A percentile compares a stretch with the other conserved stretches of the same genome.
phyloP scores from a whole-genome alignment of 2,329 filamentous ascomycete genomes.

The Aurifilum marmelostoma region DNA sequence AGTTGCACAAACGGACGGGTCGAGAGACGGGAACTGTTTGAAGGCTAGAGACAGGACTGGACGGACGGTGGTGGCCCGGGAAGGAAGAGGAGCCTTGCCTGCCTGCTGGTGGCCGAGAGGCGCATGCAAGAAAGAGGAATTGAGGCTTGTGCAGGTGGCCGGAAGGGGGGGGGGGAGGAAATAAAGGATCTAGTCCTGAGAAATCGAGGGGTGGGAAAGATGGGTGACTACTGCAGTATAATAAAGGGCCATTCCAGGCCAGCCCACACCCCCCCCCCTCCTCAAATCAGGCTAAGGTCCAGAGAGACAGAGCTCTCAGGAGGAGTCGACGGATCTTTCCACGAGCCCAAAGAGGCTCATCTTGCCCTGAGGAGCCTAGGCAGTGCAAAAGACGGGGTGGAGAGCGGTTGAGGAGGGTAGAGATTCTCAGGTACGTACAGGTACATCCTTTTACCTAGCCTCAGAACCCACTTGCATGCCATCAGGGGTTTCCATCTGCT shows the following conservation, averaged over 20 bases:
- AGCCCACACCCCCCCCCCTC: slow-evolving; percentile 6
- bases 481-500: slow-evolving; percentile 28
- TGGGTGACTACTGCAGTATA: slow-evolving; percentile 27
- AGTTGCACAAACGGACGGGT: slow-evolving; percentile 22
- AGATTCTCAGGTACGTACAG: slow-evolving; percentile 22
- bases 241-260: slow-evolving; percentile 17
- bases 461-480: slow-evolving; percentile 12
- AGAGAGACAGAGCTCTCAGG: slow-evolving; percentile 2
- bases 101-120: slow-evolving; percentile 25
- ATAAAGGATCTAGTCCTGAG: slow-evolving; percentile 24
- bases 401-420: slow-evolving; percentile 25
- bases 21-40: slow-evolving; percentile 22
- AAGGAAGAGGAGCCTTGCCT: slow-evolving; percentile 18
- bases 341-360: slow-evolving; percentile 19
- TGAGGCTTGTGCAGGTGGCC: slow-evolving; percentile 26
- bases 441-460: slow-evolving; percentile 15
- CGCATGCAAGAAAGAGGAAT: slow-evolving; percentile 22
- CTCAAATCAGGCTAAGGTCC: slow-evolving; percentile 9
- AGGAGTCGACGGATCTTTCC: slow-evolving; percentile 26
- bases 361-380: slow-evolving; percentile 27
- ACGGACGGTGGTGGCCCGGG: slow-evolving; percentile 18
- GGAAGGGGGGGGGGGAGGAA: slow-evolving; percentile 10
- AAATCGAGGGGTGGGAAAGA: slow-evolving; percentile 20
- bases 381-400: slow-evolving; percentile 21
- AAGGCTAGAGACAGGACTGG: slow-evolving; percentile 25